Evolutionary conservation across 352 stramenopile species (phyloP), one percentile per base, ranked within the genome.

Genomic region (Sclerospora graminicola): DNA sequence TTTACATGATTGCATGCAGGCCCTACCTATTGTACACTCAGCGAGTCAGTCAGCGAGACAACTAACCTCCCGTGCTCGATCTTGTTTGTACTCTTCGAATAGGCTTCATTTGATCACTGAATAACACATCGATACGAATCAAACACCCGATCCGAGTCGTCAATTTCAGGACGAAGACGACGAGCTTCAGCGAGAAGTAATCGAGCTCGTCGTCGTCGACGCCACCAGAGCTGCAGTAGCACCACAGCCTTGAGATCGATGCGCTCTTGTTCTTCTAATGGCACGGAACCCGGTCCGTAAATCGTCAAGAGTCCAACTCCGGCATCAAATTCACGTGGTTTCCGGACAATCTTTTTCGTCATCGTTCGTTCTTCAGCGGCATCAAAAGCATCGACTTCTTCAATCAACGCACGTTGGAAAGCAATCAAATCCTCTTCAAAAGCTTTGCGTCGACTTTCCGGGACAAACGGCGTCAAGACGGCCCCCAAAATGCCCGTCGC

Each of bases 361-460:
- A 91, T 91, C 18, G 80, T 89, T 11, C 80, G 74, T 45, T 94
- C 82, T 46, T 91, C 82, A 0, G 77, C 76, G 8, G 82, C 82
- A 36, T 94, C 82, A 41, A 94, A 91, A 31, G 77, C 60, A 43
- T 90, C 77, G 41, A 94, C 82, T 57, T 94, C 82, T 34, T 89
- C 75, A 19, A 94, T 91, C 29, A 94, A 76, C 18, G 77, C 77
- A 18, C 82, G 77, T 56, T 94, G 82, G 60, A 94, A 94, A 2
- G 66, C 77, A 18, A 81, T 66, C 46, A 94, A 61, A 35, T 94
- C 82, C 10, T 94, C 82, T 41, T 90, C 71, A 18, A 94, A 91
- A 14, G 63, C 71, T 34, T 80, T 82, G 11, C 77, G 75, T 33
- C 71, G 81, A 48, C 62, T 78, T 21, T 88, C 76, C 4, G 78